A percentile compares a stretch with the other conserved stretches of the same genome.
These are phyloP conservation scores for Conringia planisiliqua DNA, from an alignment of 345 rosid genomes.

Conservation along the genomic window DNA sequence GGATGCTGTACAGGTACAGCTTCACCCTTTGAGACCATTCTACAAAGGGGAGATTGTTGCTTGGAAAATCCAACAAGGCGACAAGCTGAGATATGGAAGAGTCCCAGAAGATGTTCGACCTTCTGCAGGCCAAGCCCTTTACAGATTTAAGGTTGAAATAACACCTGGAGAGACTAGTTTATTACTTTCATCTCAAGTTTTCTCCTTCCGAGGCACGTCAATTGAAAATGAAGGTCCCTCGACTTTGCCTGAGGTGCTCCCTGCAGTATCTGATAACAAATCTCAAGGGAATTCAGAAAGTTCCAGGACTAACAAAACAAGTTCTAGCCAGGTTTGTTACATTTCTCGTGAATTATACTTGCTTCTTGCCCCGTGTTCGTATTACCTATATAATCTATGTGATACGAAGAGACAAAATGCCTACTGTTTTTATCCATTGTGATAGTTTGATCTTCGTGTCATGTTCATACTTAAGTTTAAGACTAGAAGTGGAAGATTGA, in stretches of 20 bases:
- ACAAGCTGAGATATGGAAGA: slow-evolving; percentile 86
- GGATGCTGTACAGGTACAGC: slow-evolving; percentile 82
- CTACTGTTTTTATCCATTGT: background rate
- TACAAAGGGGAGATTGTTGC: slow-evolving; percentile 92
- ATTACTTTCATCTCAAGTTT: slow-evolving; percentile 87
- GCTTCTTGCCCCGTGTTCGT: background rate
- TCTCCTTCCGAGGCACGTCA: slow-evolving; percentile 76
- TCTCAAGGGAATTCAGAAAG: slow-evolving; percentile 43
- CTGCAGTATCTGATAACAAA: slow-evolving; percentile 27
- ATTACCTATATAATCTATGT: background rate
- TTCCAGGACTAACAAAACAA: slow-evolving; percentile 46
- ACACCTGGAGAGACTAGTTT: slow-evolving; percentile 54
- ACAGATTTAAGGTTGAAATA: slow-evolving; percentile 81
- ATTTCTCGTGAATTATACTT: background rate
- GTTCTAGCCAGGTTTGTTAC: slow-evolving; percentile 59
- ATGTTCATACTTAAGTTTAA: background rate
- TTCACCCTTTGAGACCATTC: slow-evolving; percentile 91
- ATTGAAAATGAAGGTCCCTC: slow-evolving; percentile 47
- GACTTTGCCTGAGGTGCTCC: slow-evolving; percentile 31
- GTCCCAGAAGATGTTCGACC: slow-evolving; percentile 94
- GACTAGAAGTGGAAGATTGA: background rate
- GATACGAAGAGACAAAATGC: background rate
- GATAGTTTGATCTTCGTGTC: background rate
- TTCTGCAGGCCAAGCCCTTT: slow-evolving; percentile 84
- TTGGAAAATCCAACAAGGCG: slow-evolving; percentile 73